Conservation (phyloP, 176 grass and related monocot genomes). For the Rhynchospora tenuis region DNA sequence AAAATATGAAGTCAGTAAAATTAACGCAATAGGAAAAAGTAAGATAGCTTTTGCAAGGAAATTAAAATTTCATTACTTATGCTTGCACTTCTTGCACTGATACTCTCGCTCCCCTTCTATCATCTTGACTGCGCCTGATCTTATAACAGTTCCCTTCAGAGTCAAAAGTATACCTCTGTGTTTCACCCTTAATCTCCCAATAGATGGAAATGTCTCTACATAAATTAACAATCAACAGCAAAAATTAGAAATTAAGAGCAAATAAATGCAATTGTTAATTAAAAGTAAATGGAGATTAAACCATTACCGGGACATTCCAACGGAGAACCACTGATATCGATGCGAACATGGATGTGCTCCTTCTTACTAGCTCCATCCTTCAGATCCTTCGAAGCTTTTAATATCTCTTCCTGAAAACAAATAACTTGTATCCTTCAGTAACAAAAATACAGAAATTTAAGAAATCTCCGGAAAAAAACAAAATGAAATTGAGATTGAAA, state of each 20-base stretch:
- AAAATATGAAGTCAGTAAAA: background rate
- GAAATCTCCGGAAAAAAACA: background rate
- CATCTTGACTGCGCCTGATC: constrained; percentile 78
- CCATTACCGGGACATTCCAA: constrained; percentile 48
- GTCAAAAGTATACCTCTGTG: constrained; percentile 64
- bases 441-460: background rate
- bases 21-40: background rate
- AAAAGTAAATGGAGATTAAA: background rate
- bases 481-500: background rate
- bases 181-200: constrained; percentile 80
- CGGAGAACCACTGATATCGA: constrained; percentile 60
- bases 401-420: constrained; percentile 26
- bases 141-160: constrained; percentile 76
- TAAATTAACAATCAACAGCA: background rate
- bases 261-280: background rate
- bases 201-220: constrained; percentile 64
- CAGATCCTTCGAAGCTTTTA: constrained; percentile 12
- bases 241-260: constrained; percentile 2
- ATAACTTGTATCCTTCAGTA: too few relatives aligned
- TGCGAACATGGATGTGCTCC: constrained; percentile 52
- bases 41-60: background rate
- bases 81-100: constrained; percentile 73
- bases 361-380: constrained; percentile 14
- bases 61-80: constrained; percentile 34
- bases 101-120: constrained; percentile 67